Conservation (phyloP, 768 basidiomycete species). For the Brasilioporus rufonigricans region DNA sequence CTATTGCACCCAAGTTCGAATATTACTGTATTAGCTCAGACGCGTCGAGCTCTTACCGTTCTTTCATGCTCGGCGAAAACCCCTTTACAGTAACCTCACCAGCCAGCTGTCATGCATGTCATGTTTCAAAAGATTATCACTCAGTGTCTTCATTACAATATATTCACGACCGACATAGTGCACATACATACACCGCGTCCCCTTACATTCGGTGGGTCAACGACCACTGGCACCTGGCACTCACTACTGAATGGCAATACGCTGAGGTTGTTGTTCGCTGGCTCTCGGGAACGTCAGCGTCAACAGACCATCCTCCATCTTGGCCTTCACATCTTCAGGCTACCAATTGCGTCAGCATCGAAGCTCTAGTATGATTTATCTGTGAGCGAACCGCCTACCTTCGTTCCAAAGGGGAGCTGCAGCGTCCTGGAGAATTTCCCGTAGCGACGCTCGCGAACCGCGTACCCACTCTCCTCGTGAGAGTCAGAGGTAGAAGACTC, state of each 20-base stretch:
- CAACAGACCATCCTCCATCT: neutral
- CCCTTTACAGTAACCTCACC: too few species aligned
- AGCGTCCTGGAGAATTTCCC: constrained; percentile 45
- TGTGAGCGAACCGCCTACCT: constrained; percentile 27
- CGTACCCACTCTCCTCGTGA: neutral
- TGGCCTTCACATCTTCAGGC: neutral
- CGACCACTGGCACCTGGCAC: neutral
- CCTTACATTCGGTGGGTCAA: too few species aligned
- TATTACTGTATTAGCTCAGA: too few species aligned
- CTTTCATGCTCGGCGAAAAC: too few species aligned
- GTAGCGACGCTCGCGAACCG: constrained; percentile 7
- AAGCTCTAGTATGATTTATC: neutral
- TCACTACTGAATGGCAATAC: neutral
- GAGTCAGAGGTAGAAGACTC: neutral
- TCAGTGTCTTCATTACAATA: too few species aligned
- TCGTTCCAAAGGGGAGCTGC: constrained; percentile 43
- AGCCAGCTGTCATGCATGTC: too few species aligned
- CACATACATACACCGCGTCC: too few species aligned
- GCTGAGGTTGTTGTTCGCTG: neutral
- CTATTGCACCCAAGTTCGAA: too few species aligned
- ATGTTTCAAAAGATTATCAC: too few species aligned
- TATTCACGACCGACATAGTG: too few species aligned
- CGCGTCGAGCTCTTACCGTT: too few species aligned
- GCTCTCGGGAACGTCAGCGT: neutral
- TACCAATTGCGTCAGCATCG: neutral